A percentile compares a stretch with the other conserved stretches of the same genome.
Evolutionary conservation across 345 rosid species (phyloP).

Genomic region (Lepidium africanum): DNA sequence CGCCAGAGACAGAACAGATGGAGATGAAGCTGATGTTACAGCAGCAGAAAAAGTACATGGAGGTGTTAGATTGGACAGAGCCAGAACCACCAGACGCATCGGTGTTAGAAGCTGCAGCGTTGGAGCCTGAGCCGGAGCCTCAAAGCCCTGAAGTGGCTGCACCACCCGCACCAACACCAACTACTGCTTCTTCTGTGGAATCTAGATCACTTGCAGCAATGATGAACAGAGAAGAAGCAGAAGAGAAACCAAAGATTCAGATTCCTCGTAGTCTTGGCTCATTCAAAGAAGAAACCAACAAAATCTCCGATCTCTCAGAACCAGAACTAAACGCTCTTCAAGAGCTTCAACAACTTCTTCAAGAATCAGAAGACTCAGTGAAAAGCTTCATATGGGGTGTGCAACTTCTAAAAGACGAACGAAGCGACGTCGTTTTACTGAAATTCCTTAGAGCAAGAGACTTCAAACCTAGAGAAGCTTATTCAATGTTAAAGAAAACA

Average conservation of each 20-base stretch:
- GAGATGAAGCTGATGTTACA: slow-evolving; percentile 18
- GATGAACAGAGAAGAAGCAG: slow-evolving; percentile 44
- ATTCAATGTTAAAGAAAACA: slow-evolving; percentile 66
- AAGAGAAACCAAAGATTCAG: slow-evolving; percentile 27
- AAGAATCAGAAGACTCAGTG: slow-evolving; percentile 32
- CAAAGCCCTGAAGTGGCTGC: background rate
- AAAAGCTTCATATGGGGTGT: slow-evolving; percentile 62
- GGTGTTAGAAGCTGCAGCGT: slow-evolving; percentile 27
- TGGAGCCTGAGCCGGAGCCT: slow-evolving; percentile 4
- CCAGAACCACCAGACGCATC: slow-evolving; percentile 27
- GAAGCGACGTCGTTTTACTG: slow-evolving; percentile 61
- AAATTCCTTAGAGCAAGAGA: slow-evolving; percentile 83
- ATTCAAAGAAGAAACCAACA: slow-evolving; percentile 66
- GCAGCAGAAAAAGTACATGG: slow-evolving; percentile 16
- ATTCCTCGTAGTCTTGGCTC: slow-evolving; percentile 38
- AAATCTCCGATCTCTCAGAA: slow-evolving; percentile 47
- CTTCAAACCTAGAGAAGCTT: slow-evolving; percentile 66
- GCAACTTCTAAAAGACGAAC: slow-evolving; percentile 68
- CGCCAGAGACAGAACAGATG: background rate
- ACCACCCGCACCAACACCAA: background rate
- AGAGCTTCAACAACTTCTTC: slow-evolving; percentile 36
- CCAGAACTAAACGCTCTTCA: slow-evolving; percentile 37
- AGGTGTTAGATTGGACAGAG: slow-evolving; percentile 28
- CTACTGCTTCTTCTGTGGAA: slow-evolving; percentile 1
- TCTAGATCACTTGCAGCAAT: slow-evolving; percentile 31